These are phyloP conservation scores for Termitomyces sp. DNA, from an alignment of 768 basidiomycete genomes.

Conservation along the genomic window DNA sequence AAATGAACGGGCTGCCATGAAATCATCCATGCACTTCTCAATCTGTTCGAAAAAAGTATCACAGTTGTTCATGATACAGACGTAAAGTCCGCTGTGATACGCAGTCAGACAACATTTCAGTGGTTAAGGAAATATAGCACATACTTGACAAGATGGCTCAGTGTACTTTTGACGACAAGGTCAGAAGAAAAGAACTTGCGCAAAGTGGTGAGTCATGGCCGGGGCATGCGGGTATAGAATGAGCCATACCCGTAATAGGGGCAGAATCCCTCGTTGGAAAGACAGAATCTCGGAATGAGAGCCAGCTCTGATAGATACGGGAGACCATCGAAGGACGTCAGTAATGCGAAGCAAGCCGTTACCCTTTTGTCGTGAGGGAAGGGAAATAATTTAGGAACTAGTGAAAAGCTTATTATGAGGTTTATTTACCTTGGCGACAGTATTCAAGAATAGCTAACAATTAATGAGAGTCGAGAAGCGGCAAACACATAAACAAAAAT, in stretches of 20 bases:
- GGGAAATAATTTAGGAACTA: not conserved
- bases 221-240: not conserved
- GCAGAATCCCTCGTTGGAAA: constrained; percentile 54
- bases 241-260: constrained; percentile 41
- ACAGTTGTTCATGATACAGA: constrained; percentile 40
- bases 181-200: constrained; percentile 55
- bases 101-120: not conserved
- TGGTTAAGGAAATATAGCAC: constrained; percentile 5
- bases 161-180: constrained; percentile 51
- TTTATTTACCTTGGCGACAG: constrained; percentile 31
- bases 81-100: constrained; percentile 37
- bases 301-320: constrained; percentile 34
- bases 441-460: constrained; percentile 31
- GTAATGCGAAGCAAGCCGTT: constrained; percentile 46
- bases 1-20: constrained; percentile 32
- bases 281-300: constrained; percentile 35
- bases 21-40: constrained; percentile 31
- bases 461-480: constrained; percentile 5
- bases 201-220: not conserved
- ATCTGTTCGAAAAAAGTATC: constrained; percentile 35
- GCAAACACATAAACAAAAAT: constrained; percentile 7
- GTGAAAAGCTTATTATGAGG: constrained; percentile 4
- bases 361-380: constrained; percentile 25
- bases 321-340: constrained; percentile 43
- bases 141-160: constrained; percentile 48